Evolutionary conservation across 768 basidiomycete genomes (phyloP).

Genomic region (Tricholoma terreum): DNA sequence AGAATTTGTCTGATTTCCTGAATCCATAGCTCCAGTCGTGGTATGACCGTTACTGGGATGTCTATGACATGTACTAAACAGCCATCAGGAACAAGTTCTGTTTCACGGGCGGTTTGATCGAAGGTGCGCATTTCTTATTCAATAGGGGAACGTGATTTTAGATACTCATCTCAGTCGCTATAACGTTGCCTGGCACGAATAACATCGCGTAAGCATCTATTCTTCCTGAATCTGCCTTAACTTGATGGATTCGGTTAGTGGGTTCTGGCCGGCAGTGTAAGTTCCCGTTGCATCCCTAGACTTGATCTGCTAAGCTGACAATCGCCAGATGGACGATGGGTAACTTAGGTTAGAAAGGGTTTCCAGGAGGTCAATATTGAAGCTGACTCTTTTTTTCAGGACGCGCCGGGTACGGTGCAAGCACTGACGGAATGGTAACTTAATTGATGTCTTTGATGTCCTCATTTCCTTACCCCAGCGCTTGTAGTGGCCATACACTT

Average conservation of each 20-base stretch:
- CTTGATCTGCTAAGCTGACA: neutral
- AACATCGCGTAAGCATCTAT: slow-evolving; percentile 22
- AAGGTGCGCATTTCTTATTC: slow-evolving; percentile 26
- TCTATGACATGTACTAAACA: neutral
- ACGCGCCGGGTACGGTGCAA: slow-evolving; percentile 71
- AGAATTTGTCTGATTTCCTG: neutral
- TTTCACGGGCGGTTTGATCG: slow-evolving; percentile 76
- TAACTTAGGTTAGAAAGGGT: slow-evolving; percentile 44
- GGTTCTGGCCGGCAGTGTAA: slow-evolving; percentile 42
- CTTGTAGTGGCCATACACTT: slow-evolving; percentile 61
- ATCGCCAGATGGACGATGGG: slow-evolving; percentile 42
- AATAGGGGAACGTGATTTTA: neutral
- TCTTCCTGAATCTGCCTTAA: slow-evolving; percentile 6
- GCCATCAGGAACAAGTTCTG: slow-evolving; percentile 56
- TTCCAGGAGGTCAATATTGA: slow-evolving; percentile 24
- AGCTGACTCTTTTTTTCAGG: slow-evolving; percentile 36
- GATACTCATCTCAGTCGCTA: slow-evolving; percentile 20
- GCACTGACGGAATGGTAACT: slow-evolving; percentile 62
- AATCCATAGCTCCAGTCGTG: slow-evolving; percentile 31
- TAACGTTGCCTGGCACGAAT: slow-evolving; percentile 31
- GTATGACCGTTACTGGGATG: slow-evolving; percentile 12
- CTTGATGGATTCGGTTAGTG: slow-evolving; percentile 18
- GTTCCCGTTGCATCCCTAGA: slow-evolving; percentile 7
- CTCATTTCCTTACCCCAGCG: neutral
- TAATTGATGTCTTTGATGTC: neutral